Base-by-base conservation (phyloP, 108 stramenopile genomes). In the Stephanodiscus minutulus region DNA sequence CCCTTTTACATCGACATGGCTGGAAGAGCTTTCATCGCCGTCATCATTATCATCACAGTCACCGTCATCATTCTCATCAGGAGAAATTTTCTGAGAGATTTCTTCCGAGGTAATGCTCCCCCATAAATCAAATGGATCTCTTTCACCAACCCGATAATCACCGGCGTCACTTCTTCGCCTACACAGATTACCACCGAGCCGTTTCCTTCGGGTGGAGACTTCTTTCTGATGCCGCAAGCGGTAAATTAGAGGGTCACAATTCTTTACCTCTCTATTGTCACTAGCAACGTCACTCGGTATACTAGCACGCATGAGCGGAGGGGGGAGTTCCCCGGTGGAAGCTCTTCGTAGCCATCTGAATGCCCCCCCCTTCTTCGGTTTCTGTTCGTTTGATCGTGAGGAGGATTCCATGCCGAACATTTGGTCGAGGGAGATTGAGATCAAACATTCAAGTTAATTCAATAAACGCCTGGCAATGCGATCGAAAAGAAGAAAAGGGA, bases 201-300 rank as follows among this genome's bases (percentile, higher is more conserved):
- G 3, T 24, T 52, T 52, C 50, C 50, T 5, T 5, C 6, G 22
- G 7, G 20, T 24, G 20, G 20, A 24, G 7, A 52, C 1, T 20
- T 52, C 24, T 52, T 52, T 52, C 50, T 52, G 50, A 52, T 52
- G n/a, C 50, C 6, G 50, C 50, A 52, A 52, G 20, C 50, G 50
- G 24, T 52, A 52, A 52, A 52, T 13, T 24, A 52, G 18, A 24
- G 50, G 50, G 50, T 52, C 24, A 52, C 8, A 8, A 49, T 52
- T n/a, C n/a, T n/a, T n/a, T n/a, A n/a, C n/a, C n/a, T n/a, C n/a
- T n/a, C n/a, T n/a, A n/a, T n/a, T n/a, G n/a, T n/a, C n/a, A n/a
- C n/a, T n/a, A n/a, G n/a, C 50, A 20, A 52, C 50, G 6, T 52
- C 4, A 52, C 4, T 24, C 4, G 20, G 0, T 7, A 24, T 24